These are phyloP conservation scores for Ogataea degrootiae DNA, from an alignment of 805 yeast species.

Conservation along the genomic window DNA sequence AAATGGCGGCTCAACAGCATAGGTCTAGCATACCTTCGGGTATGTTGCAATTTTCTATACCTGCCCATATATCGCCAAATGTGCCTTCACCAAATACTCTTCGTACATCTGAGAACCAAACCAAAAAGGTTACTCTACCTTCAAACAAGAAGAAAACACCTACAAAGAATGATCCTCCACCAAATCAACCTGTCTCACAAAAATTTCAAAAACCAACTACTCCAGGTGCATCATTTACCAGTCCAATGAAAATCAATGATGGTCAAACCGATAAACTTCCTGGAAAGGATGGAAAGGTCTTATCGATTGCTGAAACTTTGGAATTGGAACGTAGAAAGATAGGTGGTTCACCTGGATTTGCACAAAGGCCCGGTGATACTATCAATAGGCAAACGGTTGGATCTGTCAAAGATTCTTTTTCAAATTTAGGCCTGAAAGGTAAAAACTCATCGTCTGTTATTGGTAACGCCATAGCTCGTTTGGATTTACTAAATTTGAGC, in stretches of 20 bases:
- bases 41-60: slow-evolving; percentile 12
- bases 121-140: not conserved
- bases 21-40: slow-evolving; percentile 10
- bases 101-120: not conserved
- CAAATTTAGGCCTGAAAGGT: not conserved
- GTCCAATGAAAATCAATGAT: slow-evolving; percentile 1
- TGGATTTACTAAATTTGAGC: slow-evolving; percentile 8
- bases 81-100: slow-evolving; percentile 6
- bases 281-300: slow-evolving; percentile 14
- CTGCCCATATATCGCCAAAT: slow-evolving; percentile 3
- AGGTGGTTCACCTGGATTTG: not conserved
- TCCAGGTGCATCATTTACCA: no score
- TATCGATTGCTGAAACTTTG: slow-evolving; percentile 57
- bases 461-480: not conserved
- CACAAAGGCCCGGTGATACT: not conserved
- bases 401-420: not conserved
- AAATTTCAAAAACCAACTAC: slow-evolving; percentile 15
- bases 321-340: slow-evolving; percentile 49
- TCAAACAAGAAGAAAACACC: not conserved
- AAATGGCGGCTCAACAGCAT: slow-evolving; percentile 20
- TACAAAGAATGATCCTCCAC: not conserved
- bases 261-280: not conserved
- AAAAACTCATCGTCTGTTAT: not conserved
- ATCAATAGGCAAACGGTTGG: not conserved
- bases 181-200: slow-evolving; percentile 4